Evolutionary conservation across 768 basidiomycete species (phyloP).

Genomic region (Boletus subparvulus): DNA sequence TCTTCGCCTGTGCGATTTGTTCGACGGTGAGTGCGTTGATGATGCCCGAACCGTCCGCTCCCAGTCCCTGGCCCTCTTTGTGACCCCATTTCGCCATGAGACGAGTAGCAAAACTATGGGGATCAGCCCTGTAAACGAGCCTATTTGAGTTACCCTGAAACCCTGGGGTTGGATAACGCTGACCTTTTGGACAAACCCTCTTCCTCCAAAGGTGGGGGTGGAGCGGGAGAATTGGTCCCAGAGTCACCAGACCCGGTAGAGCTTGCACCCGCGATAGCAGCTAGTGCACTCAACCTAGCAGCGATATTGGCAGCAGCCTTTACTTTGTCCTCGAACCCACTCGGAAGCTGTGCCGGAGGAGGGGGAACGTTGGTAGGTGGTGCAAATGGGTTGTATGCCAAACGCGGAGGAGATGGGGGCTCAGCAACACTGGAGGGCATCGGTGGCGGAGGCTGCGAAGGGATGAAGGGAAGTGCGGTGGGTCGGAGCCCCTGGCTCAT

Average conservation of each 20-base stretch:
- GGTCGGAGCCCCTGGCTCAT: slow-evolving; percentile 46
- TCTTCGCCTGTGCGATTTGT: slow-evolving; percentile 43
- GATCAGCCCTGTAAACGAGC: slow-evolving; percentile 45
- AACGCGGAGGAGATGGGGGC: slow-evolving; percentile 46
- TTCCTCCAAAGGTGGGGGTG: slow-evolving; percentile 34
- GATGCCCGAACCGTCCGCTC: slow-evolving; percentile 80
- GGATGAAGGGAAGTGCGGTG: slow-evolving; percentile 29
- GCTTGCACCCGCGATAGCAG: slow-evolving; percentile 27
- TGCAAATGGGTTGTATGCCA: slow-evolving; percentile 71
- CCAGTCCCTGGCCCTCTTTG: slow-evolving; percentile 90
- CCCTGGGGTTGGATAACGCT: neutral
- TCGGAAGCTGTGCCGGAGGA: slow-evolving; percentile 47
- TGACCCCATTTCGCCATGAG: slow-evolving; percentile 98
- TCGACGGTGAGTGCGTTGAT: slow-evolving; percentile 87
- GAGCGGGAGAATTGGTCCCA: slow-evolving; percentile 24
- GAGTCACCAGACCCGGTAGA: slow-evolving; percentile 27
- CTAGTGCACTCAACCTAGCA: slow-evolving; percentile 65
- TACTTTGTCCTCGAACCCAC: slow-evolving; percentile 60
- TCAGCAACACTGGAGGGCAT: slow-evolving; percentile 21
- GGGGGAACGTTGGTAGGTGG: slow-evolving; percentile 61
- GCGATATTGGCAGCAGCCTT: slow-evolving; percentile 84
- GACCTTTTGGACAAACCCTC: slow-evolving; percentile 22
- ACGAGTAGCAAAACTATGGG: slow-evolving; percentile 76
- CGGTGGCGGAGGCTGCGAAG: slow-evolving; percentile 20
- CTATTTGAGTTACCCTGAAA: neutral